A percentile compares a stretch with the other conserved stretches of the same genome.
Evolutionary conservation across 1,284 basidiomycete species (phyloP).

Genomic region (Pascua sp.): DNA sequence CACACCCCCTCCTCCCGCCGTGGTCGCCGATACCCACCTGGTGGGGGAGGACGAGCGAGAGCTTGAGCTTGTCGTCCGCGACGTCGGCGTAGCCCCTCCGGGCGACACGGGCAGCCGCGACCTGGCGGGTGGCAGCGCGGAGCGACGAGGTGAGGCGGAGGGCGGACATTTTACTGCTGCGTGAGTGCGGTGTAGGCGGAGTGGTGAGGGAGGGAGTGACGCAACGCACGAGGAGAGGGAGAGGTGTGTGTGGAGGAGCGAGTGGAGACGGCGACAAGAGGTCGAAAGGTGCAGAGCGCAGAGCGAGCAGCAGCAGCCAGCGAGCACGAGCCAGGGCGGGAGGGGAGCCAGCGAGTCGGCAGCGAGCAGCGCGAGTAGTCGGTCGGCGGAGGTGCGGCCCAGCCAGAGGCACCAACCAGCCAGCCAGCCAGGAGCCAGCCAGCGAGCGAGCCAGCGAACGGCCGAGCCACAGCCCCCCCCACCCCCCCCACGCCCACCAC

Average conservation of each 20-base stretch:
- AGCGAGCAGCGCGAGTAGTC: no score
- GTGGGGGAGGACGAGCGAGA: slow-evolving; percentile 87
- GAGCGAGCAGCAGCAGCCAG: not conserved
- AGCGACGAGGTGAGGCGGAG: slow-evolving; percentile 43
- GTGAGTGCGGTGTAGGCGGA: slow-evolving; percentile 2
- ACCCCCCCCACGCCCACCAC: not conserved
- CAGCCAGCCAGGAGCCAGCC: not conserved
- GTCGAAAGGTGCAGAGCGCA: not conserved
- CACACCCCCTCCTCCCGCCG: not conserved
- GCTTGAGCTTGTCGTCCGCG: slow-evolving; percentile 61
- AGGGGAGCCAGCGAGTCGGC: no score
- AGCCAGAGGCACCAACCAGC: not conserved
- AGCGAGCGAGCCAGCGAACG: not conserved
- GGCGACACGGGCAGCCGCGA: slow-evolving; percentile 50
- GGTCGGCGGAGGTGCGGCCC: not conserved
- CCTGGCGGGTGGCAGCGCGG: slow-evolving; percentile 41
- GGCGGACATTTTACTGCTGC: slow-evolving; percentile 36
- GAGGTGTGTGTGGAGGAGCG: slow-evolving; percentile 2
- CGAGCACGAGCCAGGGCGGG: not conserved
- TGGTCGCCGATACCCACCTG: slow-evolving; percentile 62
- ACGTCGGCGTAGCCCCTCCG: slow-evolving; percentile 81
- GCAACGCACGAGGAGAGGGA: slow-evolving; percentile 3
- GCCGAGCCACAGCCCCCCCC: not conserved
- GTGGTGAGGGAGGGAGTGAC: not conserved
- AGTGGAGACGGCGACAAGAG: not conserved